Evolutionary conservation across 2,329 filamentous ascomycete genomes (phyloP).

Genomic region (Amauroascus niger): DNA sequence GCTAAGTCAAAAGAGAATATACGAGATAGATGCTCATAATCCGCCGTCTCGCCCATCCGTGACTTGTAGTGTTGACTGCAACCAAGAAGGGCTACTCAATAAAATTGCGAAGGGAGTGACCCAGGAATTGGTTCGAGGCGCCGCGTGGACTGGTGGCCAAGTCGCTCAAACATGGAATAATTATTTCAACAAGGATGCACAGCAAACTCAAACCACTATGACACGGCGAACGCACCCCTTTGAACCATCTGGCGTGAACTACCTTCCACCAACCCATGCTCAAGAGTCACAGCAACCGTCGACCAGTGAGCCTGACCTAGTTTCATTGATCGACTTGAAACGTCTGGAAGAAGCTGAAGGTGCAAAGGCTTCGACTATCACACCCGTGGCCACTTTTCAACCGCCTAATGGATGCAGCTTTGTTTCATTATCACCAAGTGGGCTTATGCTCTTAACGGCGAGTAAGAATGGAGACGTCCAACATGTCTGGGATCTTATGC

Average conservation of each 20-base stretch:
- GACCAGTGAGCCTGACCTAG: conserved; percentile 35
- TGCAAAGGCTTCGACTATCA: conserved; percentile 26
- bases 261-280: conserved; percentile 41
- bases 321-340: conserved; percentile 40
- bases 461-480: conserved; percentile 43
- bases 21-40: conserved; percentile 36
- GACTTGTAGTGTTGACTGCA: conserved; percentile 39
- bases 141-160: conserved; percentile 43
- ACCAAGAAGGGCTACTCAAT: conserved; percentile 40
- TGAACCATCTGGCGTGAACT: conserved; percentile 20
- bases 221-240: conserved; percentile 24
- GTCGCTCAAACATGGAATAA: conserved; percentile 43
- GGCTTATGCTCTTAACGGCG: conserved; percentile 39
- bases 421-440: conserved; percentile 41
- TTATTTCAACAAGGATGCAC: conserved; percentile 41
- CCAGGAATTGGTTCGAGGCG: conserved; percentile 41
- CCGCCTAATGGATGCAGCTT: conserved; percentile 43
- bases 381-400: conserved; percentile 39
- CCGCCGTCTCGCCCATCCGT: conserved; percentile 35
- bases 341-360: conserved; percentile 35
- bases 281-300: conserved; percentile 31
- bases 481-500: conserved; percentile 44
- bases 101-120: conserved; percentile 42
- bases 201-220: conserved; percentile 19
- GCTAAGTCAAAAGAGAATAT: conserved; percentile 29